Evolutionary conservation across 192 early-diverging fungal genomes (phyloP), one percentile per base, ranked within the genome.

Genomic region (Linnemannia exigua): DNA sequence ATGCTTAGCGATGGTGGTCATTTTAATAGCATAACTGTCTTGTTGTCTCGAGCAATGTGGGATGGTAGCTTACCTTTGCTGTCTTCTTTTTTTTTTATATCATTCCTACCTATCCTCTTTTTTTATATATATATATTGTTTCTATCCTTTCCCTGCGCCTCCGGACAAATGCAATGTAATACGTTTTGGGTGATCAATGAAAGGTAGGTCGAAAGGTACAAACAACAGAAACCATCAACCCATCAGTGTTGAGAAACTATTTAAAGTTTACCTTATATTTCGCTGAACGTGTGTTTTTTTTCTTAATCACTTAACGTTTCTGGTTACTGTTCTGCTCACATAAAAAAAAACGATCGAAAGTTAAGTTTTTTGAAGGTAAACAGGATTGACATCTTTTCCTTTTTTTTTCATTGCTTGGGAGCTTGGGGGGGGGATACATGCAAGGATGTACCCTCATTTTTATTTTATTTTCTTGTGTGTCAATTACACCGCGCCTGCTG

Each of bases 321-420:
- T 44, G n/a, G n/a, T n/a, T 54, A n/a, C 17, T 9, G 22, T 3
- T 3, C 12, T 28, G 58, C 58, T 63, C 58, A 31, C 58, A 63
- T 11, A 63, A 22, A 54, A 54, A 25, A 54, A 54, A 54, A 54
- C 15, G 58, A 63, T 63, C 58, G 58, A 63, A 63, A 63, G 58
- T 63, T 63, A 63, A 61, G n/a, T 58, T 58, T 58, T 17, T n/a
- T 25, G 9, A 44, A 44, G 41, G 20, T 25, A 31, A 61, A 61
- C 58, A 61, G 58, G 58, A 31, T 61, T 61, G 11, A 31, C 58
- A 28, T 5, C n/a, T 28, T 61, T 31, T n/a, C n/a, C n/a, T 63
- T 31, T 31, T 63, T 12, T 28, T 61, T 61, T 61, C 54, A 22
- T 61, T 61, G 54, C 7, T 25, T 61, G 54, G 9, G 9, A 61